These are phyloP conservation scores for Pouteria glomerata DNA, from an alignment of 148 eudicot genomes.

Conservation along the genomic window DNA sequence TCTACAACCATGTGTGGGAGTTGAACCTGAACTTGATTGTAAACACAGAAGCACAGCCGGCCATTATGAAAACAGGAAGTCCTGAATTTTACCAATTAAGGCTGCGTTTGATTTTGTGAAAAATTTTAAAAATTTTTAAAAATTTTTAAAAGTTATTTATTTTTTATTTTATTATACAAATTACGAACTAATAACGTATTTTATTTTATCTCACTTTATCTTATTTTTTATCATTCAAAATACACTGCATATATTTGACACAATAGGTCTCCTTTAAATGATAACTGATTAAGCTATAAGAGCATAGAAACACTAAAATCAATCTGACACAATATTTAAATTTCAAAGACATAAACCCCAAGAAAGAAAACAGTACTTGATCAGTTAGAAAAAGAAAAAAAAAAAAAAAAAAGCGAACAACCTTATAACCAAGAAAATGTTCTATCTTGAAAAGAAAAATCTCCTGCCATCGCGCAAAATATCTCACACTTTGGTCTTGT, in stretches of 20 bases:
- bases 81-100: background rate
- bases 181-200: no score
- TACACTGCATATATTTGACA: background rate
- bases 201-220: no score
- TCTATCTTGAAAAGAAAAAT: no score
- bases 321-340: background rate
- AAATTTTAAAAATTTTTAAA: no score
- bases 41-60: background rate
- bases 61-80: background rate
- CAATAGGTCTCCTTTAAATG: background rate
- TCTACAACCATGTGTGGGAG: background rate
- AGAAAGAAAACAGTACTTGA: background rate
- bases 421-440: background rate
- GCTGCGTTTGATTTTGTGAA: no score
- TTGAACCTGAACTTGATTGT: background rate
- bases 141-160: no score
- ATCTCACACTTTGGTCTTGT: no score
- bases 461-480: no score
- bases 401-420: background rate
- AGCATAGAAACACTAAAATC: background rate
- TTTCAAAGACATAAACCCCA: background rate
- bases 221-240: no score
- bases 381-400: no score
- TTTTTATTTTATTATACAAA: no score
- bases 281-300: background rate